Evolutionary conservation across 2,329 filamentous ascomycete genomes (phyloP).

Genomic region (Colletotrichum orbiculare): DNA sequence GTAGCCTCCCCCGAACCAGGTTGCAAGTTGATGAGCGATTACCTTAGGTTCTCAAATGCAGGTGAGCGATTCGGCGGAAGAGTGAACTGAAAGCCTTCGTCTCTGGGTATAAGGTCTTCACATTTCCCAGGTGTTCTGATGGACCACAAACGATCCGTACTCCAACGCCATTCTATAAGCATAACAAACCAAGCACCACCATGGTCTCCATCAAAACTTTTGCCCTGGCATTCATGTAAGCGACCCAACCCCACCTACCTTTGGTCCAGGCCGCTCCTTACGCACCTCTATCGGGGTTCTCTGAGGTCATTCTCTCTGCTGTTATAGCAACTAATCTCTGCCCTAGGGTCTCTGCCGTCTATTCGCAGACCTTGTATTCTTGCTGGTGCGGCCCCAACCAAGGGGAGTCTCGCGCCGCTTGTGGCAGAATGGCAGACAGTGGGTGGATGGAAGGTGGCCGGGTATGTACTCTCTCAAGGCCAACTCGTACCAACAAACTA

Average conservation of each 20-base stretch:
- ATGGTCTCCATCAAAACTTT: conserved; percentile 1
- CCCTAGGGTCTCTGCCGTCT: background rate
- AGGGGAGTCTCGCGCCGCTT: background rate
- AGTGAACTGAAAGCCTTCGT: too few species aligned
- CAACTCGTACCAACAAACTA: background rate
- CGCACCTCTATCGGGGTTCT: background rate
- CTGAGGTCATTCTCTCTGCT: too few species aligned
- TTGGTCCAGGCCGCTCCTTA: background rate
- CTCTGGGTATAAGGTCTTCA: too few species aligned
- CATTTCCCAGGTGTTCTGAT: too few species aligned
- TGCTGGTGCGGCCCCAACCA: conserved; percentile 8
- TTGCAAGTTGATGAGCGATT: too few species aligned
- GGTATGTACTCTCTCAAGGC: background rate
- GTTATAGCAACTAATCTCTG: background rate
- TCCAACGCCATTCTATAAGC: too few species aligned
- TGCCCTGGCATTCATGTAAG: conserved; percentile 1
- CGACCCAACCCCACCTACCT: background rate
- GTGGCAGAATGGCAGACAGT: background rate
- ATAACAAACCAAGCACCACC: background rate
- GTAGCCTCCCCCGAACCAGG: too few species aligned
- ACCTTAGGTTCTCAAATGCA: too few species aligned
- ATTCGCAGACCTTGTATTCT: background rate
- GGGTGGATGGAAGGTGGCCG: conserved; percentile 4
- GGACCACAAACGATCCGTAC: too few species aligned
- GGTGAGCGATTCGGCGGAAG: too few species aligned